These are phyloP conservation scores for Polyporus tsugae DNA, from an alignment of 1,284 basidiomycete species.

Conservation along the genomic window DNA sequence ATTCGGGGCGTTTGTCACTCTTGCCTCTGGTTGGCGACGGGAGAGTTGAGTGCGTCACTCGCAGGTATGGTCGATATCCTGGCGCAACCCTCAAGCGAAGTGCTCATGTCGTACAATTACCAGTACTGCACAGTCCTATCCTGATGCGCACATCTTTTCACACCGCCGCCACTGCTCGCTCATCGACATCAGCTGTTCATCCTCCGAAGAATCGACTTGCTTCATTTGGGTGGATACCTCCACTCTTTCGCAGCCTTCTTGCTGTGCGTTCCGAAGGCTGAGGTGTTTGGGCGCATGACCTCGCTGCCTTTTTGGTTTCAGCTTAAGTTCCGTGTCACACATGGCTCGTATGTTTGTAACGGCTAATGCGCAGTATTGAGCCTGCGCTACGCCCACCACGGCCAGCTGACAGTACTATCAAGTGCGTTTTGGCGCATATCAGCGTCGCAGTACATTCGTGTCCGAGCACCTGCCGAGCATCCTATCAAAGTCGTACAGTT, in stretches of 20 bases:
- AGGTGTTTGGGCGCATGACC: constrained; percentile 9
- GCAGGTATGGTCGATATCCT: neutral
- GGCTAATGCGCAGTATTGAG: neutral
- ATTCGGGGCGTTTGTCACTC: neutral
- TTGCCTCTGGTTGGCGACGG: neutral
- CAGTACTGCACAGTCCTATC: neutral
- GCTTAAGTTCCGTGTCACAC: constrained; percentile 5
- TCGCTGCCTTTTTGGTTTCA: constrained; percentile 6
- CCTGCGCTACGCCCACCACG: neutral
- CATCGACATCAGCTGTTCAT: constrained; percentile 5
- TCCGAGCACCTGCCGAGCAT: neutral
- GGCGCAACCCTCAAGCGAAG: neutral
- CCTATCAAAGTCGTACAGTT: neutral
- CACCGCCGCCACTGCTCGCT: neutral
- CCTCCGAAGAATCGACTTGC: neutral
- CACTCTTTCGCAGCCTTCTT: neutral
- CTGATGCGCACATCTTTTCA: neutral
- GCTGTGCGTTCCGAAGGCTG: neutral
- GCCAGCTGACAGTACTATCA: neutral
- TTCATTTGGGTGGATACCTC: neutral
- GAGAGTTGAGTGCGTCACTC: neutral
- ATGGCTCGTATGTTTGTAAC: neutral
- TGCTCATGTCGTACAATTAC: constrained; percentile 5
- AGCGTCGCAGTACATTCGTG: neutral
- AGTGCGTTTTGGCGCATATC: neutral